Conservation (phyloP, 192 early-diverging fungal species). For the Cladochytrium replicatum region DNA sequence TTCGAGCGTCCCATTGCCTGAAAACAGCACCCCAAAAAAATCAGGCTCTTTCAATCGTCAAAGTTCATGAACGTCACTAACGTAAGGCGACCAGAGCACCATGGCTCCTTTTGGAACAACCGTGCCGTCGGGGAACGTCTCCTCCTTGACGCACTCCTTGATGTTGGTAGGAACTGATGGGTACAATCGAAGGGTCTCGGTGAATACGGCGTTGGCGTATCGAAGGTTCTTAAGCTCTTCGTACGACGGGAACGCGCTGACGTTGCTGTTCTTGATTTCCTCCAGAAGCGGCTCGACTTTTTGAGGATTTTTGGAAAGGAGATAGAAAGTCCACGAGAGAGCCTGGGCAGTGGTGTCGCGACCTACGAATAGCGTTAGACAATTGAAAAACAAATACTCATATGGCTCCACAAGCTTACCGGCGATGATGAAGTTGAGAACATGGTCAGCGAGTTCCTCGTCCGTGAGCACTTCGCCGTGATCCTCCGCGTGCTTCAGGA, state of each 20-base stretch:
- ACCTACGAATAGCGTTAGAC: conserved; percentile 39
- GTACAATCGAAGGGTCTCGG: conserved; percentile 47
- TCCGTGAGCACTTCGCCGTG: conserved; percentile 24
- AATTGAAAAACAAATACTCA: conserved; percentile 2
- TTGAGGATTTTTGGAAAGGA: conserved; percentile 18
- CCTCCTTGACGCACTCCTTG: conserved; percentile 41
- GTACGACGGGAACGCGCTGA: not conserved
- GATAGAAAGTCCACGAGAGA: conserved; percentile 33
- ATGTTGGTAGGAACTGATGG: conserved; percentile 46
- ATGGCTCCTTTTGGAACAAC: conserved; percentile 27
- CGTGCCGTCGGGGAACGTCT: conserved; percentile 43
- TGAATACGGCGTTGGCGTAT: conserved; percentile 45
- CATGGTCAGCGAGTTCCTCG: conserved; percentile 30
- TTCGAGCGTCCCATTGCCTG: conserved; percentile 34
- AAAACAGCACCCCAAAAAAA: not conserved
- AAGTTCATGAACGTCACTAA: not conserved
- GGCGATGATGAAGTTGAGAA: conserved; percentile 30
- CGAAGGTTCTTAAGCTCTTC: conserved; percentile 30
- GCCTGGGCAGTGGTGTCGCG: conserved; percentile 42
- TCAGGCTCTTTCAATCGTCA: not conserved
- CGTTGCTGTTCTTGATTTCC: conserved; percentile 8
- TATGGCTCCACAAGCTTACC: conserved; percentile 3
- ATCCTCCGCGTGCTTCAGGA: conserved; percentile 31
- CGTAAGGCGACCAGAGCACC: conserved; percentile 25
- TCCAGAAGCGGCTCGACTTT: conserved; percentile 21